Evolutionary conservation across 108 stramenopile genomes (phyloP), one percentile per base, ranked within the genome.

Genomic region (Skeletonema marinoi): DNA sequence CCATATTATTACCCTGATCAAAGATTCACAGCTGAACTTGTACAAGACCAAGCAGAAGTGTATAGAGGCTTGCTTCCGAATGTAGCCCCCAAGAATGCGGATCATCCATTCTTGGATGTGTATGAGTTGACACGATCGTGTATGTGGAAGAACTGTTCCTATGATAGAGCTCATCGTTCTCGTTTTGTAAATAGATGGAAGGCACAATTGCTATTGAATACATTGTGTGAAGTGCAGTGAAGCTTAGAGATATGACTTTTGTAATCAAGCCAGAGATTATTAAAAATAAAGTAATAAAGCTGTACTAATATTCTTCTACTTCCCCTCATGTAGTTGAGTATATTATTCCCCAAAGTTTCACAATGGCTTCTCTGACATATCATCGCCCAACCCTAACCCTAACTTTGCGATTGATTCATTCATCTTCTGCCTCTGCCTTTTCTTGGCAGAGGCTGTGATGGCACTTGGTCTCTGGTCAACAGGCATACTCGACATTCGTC

Each of bases 371-470:
- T 41, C 10, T 46, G 16, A n/a, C 44, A 46, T 46, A n/a, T 46
- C 44, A 44, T 44, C 42, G 42, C 42, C 42, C 16, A n/a, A n/a
- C 2, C 54, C 54, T 12, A 41, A 41, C 1, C 39, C 39, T 10
- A 41, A 41, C 10, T 41, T 41, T 0, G 39, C 39, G 12, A 41
- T 41, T 12, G 39, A 79, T 35, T 56, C 36, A 63, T 73, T 80
- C 79, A 80, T 80, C 32, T 67, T 68, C 17, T 61, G 62, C 54
- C 74, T 80, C 8, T 68, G 64, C 21, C 73, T 39, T 46, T 80
- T 80, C 61, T 70, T 74, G 5, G 67, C 67, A 48, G 66, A 68
- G 10, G 77, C 77, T 4, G 77, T 78, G 30, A 71, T 77, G 5
- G 32, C 39, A 2, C 46, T 68, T 16, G 36, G 48, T 68, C 32